Base-by-base conservation (phyloP, 306 rosid genomes). In the Chamaecrista fasciculata region DNA sequence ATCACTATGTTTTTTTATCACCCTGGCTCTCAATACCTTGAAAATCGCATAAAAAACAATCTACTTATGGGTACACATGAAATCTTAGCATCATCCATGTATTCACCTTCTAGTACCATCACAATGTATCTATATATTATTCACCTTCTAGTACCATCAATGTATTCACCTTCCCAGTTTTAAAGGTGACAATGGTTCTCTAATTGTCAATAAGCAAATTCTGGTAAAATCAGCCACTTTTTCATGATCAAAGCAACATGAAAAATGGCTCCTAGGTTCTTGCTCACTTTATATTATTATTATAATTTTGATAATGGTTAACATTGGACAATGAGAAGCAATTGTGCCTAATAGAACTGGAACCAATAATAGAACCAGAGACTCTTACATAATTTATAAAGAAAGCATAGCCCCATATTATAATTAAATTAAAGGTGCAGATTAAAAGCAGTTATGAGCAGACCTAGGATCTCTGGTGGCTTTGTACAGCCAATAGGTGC, bases 401-500 rank as follows among this genome's bases (percentile, higher is more conserved):
- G 37, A 42, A 60, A 73, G 52, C 15, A 46, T 48, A 46, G 59
- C n/a, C 56, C 18, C 66, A 67, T 20, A 42, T 72, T 42, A 68
- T 49, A 70, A 25, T 52, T 34, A 46, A 23, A 75, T 26, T 59
- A 53, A n/a, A n/a, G n/a, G n/a, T n/a, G n/a, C 48, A 71, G 74
- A 52, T 44, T 51, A 26, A 76, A 70, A 78, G 72, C 9, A 67
- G 50, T 56, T 71, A 68, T 70, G 60, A 67, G 77, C 83, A 82
- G 47, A 93, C 98, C 92, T 90, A 61, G 96, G 86, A 90, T 93
- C 88, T 82, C 97, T 80, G 69, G 98, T 93, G 59, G 98, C 98
- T 77, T 93, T 93, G 81, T 88, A 93, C 61, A 93, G 96, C 98
- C 97, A 93, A 78, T 90, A 93, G 4, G 98, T 93, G 91, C 98